A percentile compares a stretch with the other conserved stretches of the same genome.
These are phyloP conservation scores for Cercospora berteroae DNA, from an alignment of 2,329 filamentous ascomycete species.

Conservation along the genomic window DNA sequence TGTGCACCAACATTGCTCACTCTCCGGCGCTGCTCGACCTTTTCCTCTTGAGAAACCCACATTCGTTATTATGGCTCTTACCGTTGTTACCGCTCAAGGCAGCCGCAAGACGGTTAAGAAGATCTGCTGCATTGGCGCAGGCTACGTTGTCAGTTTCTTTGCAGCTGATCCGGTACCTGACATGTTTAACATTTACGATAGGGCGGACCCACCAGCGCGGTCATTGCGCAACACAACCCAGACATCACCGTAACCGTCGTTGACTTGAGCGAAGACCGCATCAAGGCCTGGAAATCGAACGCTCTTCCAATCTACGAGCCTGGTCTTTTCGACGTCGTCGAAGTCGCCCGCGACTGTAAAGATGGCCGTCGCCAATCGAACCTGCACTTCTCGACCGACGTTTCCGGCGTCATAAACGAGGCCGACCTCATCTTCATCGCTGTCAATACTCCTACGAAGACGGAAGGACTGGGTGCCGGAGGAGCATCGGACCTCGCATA, in stretches of 20 bases:
- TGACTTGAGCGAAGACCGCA: slow-evolving; percentile 64
- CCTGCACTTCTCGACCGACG: slow-evolving; percentile 70
- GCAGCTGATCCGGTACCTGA: neutral
- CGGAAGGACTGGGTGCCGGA: slow-evolving; percentile 65
- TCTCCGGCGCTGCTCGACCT: neutral
- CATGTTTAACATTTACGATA: slow-evolving; percentile 20
- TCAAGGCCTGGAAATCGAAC: slow-evolving; percentile 70
- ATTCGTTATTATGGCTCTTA: slow-evolving; percentile 5
- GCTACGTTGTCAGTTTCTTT: slow-evolving; percentile 63
- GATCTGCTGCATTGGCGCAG: slow-evolving; percentile 72
- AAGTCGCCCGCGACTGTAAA: slow-evolving; percentile 54
- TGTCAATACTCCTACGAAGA: slow-evolving; percentile 79
- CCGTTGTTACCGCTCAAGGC: neutral
- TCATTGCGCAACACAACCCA: slow-evolving; percentile 72
- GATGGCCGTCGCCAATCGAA: slow-evolving; percentile 51
- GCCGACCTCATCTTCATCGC: slow-evolving; percentile 73
- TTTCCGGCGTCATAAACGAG: slow-evolving; percentile 59
- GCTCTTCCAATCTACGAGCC: slow-evolving; percentile 76
- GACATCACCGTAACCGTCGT: slow-evolving; percentile 71
- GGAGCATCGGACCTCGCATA: slow-evolving; percentile 70
- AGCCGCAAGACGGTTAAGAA: slow-evolving; percentile 39
- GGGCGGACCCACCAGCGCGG: slow-evolving; percentile 73
- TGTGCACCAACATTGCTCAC: neutral
- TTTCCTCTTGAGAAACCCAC: neutral
- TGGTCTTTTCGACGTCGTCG: slow-evolving; percentile 66